phyloP scores from a whole-genome alignment of 2,329 filamentous ascomycete species.

The Trichoderma atrobrunneum region DNA sequence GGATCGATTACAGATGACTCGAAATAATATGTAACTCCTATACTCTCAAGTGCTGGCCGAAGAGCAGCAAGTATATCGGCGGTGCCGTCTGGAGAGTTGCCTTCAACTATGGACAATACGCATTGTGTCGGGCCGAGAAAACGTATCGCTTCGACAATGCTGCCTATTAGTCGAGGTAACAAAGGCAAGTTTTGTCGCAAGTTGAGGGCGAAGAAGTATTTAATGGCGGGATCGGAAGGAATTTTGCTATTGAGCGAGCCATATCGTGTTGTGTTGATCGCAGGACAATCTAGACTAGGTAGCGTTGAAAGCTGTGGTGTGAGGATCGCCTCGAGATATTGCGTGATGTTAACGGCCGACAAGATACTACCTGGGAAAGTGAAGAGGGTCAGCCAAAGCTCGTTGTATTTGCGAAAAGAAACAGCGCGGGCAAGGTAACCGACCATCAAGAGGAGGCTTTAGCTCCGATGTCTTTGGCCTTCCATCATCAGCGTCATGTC shows the following conservation, averaged over 20 bases:
- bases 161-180: conserved; percentile 45
- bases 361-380: conserved; percentile 1
- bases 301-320: conserved; percentile 22
- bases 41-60: conserved; percentile 35
- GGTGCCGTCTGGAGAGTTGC: conserved; percentile 51
- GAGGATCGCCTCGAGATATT: conserved; percentile 30
- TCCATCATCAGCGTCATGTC: neutral
- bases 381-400: neutral
- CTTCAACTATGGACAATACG: conserved; percentile 52
- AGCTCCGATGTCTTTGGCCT: neutral
- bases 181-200: conserved; percentile 43
- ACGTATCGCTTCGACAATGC: conserved; percentile 46
- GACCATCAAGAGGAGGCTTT: conserved; percentile 41
- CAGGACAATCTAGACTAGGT: conserved; percentile 27
- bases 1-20: conserved; percentile 44
- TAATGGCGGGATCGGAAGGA: conserved; percentile 7
- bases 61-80: conserved; percentile 45
- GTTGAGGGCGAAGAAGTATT: conserved; percentile 52
- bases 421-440: neutral
- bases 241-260: conserved; percentile 21
- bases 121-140: conserved; percentile 50
- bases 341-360: conserved; percentile 15
- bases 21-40: conserved; percentile 43
- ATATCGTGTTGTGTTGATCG: conserved; percentile 23
- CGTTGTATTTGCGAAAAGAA: neutral